A percentile compares a stretch with the other conserved stretches of the same genome.
phyloP scores from a whole-genome alignment of 768 basidiomycete genomes.

The Tricholoma sp. region DNA sequence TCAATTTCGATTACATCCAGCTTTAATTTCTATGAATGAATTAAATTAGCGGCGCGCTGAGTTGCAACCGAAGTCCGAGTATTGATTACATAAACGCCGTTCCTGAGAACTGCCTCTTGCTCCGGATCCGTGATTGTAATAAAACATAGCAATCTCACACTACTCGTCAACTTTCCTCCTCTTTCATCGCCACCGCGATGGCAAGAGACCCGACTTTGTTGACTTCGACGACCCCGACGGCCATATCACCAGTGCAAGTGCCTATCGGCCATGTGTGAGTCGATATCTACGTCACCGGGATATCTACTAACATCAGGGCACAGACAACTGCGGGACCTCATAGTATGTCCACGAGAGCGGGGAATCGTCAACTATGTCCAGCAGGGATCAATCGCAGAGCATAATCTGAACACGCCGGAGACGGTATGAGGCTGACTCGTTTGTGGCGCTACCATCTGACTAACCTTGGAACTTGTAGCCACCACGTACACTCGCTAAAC shows the following conservation, averaged over 20 bases:
- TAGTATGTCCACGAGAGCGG: conserved; percentile 64
- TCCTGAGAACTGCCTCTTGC: not conserved
- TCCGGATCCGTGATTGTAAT: not conserved
- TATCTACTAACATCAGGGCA: conserved; percentile 3
- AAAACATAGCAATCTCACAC: not conserved
- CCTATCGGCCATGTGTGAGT: conserved; percentile 62
- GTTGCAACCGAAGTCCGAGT: no score
- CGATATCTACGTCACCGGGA: conserved; percentile 5
- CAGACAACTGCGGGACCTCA: conserved; percentile 74
- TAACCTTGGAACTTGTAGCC: conserved; percentile 21
- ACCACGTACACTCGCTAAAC: conserved; percentile 44
- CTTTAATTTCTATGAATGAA: no score
- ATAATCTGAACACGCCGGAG: conserved; percentile 45
- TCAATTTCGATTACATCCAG: no score
- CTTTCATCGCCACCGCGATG: conserved; percentile 31
- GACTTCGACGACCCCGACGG: conserved; percentile 36
- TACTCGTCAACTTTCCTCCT: not conserved
- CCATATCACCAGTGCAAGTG: conserved; percentile 37
- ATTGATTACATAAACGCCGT: no score
- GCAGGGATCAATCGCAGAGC: conserved; percentile 49
- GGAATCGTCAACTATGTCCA: conserved; percentile 64
- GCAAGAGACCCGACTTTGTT: conserved; percentile 42
- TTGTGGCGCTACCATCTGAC: conserved; percentile 10
- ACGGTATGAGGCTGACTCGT: conserved; percentile 32
- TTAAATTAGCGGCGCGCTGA: no score